phyloP scores from a whole-genome alignment of 164 flowering plant species.

The Magnolia officinalis region DNA sequence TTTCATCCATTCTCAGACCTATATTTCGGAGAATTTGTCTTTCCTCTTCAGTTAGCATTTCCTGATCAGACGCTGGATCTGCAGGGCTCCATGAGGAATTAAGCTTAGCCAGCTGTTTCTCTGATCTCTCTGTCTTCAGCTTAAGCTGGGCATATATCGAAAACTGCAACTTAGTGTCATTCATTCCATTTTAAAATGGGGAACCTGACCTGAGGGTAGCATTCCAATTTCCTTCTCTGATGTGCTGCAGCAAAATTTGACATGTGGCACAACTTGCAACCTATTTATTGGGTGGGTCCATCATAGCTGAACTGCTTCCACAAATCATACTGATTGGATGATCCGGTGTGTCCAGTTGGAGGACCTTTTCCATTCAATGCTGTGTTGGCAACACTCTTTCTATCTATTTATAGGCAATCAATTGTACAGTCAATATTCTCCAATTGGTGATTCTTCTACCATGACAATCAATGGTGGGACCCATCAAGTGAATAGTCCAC shows the following conservation, averaged over 20 bases:
- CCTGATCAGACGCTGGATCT: slow-evolving; percentile 51
- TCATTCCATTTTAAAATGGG: background rate
- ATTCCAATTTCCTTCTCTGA: background rate
- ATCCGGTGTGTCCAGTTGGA: background rate
- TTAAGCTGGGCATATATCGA: slow-evolving; percentile 50
- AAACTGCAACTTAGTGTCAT: background rate
- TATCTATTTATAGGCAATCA: background rate
- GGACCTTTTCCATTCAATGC: background rate
- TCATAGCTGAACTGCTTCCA: too few species aligned
- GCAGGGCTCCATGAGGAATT: slow-evolving; percentile 50
- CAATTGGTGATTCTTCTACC: background rate
- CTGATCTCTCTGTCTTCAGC: slow-evolving; percentile 64
- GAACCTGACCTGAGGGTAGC: background rate
- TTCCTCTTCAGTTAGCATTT: slow-evolving; percentile 78
- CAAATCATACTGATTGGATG: background rate
- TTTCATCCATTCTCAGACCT: slow-evolving; percentile 53
- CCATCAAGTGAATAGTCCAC: background rate
- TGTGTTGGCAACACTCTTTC: background rate
- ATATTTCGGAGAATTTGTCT: slow-evolving; percentile 58
- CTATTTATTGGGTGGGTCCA: background rate
- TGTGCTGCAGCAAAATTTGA: background rate
- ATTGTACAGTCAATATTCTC: background rate
- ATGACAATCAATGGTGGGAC: background rate
- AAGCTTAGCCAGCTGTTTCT: slow-evolving; percentile 42
- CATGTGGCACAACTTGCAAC: background rate